phyloP scores from a whole-genome alignment of 1,139 yeast genomes.

The Ashbya aceris region DNA sequence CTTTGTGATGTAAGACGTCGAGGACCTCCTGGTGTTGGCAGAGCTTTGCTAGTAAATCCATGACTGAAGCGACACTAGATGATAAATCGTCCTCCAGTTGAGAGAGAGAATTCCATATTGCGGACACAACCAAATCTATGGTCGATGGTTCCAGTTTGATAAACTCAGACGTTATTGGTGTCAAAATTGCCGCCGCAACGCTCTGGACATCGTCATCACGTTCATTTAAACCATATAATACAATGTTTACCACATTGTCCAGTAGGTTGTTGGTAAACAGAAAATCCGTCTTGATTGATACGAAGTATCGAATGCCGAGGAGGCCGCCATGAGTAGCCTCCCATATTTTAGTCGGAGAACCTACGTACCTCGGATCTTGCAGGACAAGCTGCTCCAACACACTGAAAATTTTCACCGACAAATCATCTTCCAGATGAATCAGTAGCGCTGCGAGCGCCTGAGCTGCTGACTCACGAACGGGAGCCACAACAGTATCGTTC shows the following conservation, averaged over 20 bases:
- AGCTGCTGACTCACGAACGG: conserved; percentile 94
- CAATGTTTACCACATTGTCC: conserved; percentile 73
- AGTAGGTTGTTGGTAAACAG: conserved; percentile 51
- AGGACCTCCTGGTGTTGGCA: conserved; percentile 78
- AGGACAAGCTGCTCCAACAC: conserved; percentile 62
- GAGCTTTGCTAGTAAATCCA: conserved; percentile 84
- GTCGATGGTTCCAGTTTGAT: conserved; percentile 54
- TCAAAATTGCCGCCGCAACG: conserved; percentile 85
- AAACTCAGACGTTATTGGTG: conserved; percentile 83
- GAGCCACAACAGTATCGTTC: conserved; percentile 96
- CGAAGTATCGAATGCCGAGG: conserved; percentile 87
- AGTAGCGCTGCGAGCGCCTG: conserved; percentile 87
- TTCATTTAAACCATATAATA: conserved; percentile 73
- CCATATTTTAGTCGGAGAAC: conserved; percentile 43
- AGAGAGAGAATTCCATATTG: conserved; percentile 81
- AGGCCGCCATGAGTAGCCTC: conserved; percentile 98
- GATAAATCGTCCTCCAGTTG: conserved; percentile 84
- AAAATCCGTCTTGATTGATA: conserved; percentile 77
- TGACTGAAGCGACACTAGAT: conserved; percentile 91
- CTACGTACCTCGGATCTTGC: conserved; percentile 45
- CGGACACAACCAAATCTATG: conserved; percentile 57
- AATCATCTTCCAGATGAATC: conserved; percentile 55
- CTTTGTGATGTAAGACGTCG: conserved; percentile 55
- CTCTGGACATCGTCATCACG: conserved; percentile 95
- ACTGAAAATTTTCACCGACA: conserved; percentile 51